A percentile compares a stretch with the other conserved stretches of the same genome.
Conservation (phyloP, 1,284 basidiomycete genomes). For the Lentinula novae-zelandiae region DNA sequence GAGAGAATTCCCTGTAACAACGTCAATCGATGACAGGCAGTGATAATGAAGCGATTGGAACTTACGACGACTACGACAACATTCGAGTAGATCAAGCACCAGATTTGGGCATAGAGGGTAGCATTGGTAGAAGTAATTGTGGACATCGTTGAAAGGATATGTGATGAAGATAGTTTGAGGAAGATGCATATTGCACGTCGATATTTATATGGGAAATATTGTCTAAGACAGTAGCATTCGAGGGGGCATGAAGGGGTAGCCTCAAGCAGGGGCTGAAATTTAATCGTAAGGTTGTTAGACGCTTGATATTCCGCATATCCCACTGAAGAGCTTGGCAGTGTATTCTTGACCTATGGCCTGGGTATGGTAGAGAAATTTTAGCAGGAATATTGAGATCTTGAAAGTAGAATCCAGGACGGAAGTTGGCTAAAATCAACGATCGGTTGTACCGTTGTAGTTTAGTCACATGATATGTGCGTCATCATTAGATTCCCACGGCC, state of each 20-base stretch:
- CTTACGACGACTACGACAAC: background rate
- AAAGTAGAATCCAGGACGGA: too few relatives aligned
- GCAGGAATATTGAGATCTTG: too few relatives aligned
- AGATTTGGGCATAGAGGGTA: background rate
- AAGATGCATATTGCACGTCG: background rate
- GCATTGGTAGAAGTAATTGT: background rate
- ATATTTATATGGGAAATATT: background rate
- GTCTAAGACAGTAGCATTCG: background rate
- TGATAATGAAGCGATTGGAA: background rate
- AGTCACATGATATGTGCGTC: too few relatives aligned
- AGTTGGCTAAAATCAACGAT: too few relatives aligned
- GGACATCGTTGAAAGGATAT: background rate
- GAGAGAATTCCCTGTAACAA: background rate
- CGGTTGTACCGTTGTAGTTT: too few relatives aligned
- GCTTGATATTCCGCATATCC: too few relatives aligned
- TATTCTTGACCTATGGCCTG: too few relatives aligned
- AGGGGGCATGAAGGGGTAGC: background rate
- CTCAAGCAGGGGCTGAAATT: background rate
- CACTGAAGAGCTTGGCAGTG: too few relatives aligned
- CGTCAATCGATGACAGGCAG: background rate
- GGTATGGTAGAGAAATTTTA: too few relatives aligned
- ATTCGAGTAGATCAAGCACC: background rate
- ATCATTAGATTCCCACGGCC: too few relatives aligned
- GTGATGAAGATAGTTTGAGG: background rate
- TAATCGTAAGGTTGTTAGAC: background rate